Evolutionary conservation across 305 asterid species (phyloP), one percentile per base, ranked within the genome.

Genomic region (Fraxinus latifolia): DNA sequence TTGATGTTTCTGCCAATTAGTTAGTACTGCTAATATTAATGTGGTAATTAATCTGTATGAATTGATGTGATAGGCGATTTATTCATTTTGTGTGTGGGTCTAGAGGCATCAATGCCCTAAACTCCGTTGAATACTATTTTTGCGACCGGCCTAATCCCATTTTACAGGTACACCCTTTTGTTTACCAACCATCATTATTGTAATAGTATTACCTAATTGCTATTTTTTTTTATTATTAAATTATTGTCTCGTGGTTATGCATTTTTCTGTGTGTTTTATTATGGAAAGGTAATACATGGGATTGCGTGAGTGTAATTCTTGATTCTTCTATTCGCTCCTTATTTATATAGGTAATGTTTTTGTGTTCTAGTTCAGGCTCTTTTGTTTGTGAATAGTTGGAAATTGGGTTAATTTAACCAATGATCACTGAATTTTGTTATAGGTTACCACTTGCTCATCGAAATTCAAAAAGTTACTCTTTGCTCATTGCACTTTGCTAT

Each of bases 91-190:
- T 85, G 34, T 94, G 90, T 77, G 99, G 99, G 17, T 90, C 91
- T 27, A 89, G 82, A 82, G 98, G 98, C 81, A 81, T 90, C 29
- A 67, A 89, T 81, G 93, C 93, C 27, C 89, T 94, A 74, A 87
- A 84, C 83, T 89, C 96, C 47, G 88, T 89, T 36, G 99, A 95
- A 89, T 83, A 90, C 81, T 92, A 88, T 82, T 95, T 96, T 80
- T 95, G 99, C 76, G 97, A 95, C 62, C 96, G 98, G 32, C 97
- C 97, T 81, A 95, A 95, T 84, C 99, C 99, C 55, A 86, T 87
- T 67, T 84, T 95, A 80, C 98, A 95, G 97, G 99, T 95, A 14
- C 6, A 23, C 39, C 21, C 58, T 65, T 14, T 65, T 23, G 55
- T 60, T 37, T 12, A 14, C 19, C 37, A 3, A 29, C 3, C 36